phyloP scores from a whole-genome alignment of 257 asterid species.

The Handroanthus guayacan region DNA sequence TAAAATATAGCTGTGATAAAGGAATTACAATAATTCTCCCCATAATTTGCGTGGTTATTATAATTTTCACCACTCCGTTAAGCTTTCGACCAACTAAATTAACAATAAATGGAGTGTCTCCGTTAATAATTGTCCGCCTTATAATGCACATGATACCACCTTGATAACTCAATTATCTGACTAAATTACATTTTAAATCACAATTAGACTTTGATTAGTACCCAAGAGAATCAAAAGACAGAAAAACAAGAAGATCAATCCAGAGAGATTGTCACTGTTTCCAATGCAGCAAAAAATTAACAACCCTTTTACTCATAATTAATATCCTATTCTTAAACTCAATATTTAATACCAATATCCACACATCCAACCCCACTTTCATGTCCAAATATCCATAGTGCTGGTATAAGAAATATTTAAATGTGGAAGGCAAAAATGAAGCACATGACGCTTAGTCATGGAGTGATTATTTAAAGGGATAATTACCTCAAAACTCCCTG shows the following conservation, averaged over 20 bases:
- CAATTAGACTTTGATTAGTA: neutral
- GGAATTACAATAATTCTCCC: too few relatives aligned
- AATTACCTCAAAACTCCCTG: too few relatives aligned
- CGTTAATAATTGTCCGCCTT: too few relatives aligned
- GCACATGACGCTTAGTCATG: constrained; percentile 40
- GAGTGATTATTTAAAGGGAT: constrained; percentile 15
- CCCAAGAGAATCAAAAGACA: constrained; percentile 24
- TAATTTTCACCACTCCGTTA: too few relatives aligned
- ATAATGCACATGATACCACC: neutral
- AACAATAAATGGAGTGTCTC: too few relatives aligned
- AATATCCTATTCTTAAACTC: neutral
- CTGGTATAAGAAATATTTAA: constrained; percentile 4
- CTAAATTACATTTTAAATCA: neutral
- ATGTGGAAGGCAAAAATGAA: neutral
- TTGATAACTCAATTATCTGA: neutral
- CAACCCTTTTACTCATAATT: neutral
- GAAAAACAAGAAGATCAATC: constrained; percentile 42
- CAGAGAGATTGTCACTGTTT: constrained; percentile 32
- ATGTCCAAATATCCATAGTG: constrained; percentile 36
- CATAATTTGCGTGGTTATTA: too few relatives aligned
- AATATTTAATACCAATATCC: constrained; percentile 11
- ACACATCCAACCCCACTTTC: constrained; percentile 16
- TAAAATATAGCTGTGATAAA: too few relatives aligned
- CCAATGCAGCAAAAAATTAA: constrained; percentile 21
- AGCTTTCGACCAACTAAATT: too few relatives aligned